phyloP scores from a whole-genome alignment of 768 basidiomycete species.

The Hericium coralloides region DNA sequence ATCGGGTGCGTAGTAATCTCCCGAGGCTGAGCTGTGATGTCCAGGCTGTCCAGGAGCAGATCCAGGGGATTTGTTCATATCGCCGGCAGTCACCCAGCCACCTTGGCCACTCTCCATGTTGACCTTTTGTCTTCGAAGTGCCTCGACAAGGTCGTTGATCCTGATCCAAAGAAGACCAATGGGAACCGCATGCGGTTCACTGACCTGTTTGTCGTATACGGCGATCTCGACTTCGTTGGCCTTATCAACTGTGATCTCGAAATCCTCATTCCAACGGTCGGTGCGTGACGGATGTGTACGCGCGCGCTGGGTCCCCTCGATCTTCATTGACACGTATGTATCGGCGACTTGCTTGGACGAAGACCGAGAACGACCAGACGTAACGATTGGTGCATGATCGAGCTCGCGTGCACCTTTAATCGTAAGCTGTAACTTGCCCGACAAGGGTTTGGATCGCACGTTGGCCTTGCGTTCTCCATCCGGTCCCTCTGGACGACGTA shows the following conservation, averaged over 20 bases:
- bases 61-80: conserved; percentile 44
- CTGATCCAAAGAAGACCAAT: conserved; percentile 94
- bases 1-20: conserved; percentile 10
- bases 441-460: conserved; percentile 85
- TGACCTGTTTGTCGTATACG: conserved; percentile 85
- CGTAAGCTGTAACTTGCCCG: conserved; percentile 85
- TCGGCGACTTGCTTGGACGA: conserved; percentile 74
- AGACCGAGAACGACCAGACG: conserved; percentile 55
- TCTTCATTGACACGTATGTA: conserved; percentile 88
- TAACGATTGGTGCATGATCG: conserved; percentile 79
- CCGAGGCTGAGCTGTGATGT: conserved; percentile 10
- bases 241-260: conserved; percentile 94
- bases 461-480: conserved; percentile 87
- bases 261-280: conserved; percentile 97
- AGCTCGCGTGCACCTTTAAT: conserved; percentile 88
- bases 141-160: conserved; percentile 90
- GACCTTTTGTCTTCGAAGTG: conserved; percentile 86
- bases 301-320: conserved; percentile 91
- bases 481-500: conserved; percentile 9
- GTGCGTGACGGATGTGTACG: conserved; percentile 88
- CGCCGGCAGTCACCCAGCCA: conserved; percentile 93
- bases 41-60: conserved; percentile 1
- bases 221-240: conserved; percentile 98
- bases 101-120: conserved; percentile 78
- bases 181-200: conserved; percentile 73